Base-by-base conservation (phyloP, 2,329 filamentous ascomycete species). In the Neopestalotiopsis rosae region DNA sequence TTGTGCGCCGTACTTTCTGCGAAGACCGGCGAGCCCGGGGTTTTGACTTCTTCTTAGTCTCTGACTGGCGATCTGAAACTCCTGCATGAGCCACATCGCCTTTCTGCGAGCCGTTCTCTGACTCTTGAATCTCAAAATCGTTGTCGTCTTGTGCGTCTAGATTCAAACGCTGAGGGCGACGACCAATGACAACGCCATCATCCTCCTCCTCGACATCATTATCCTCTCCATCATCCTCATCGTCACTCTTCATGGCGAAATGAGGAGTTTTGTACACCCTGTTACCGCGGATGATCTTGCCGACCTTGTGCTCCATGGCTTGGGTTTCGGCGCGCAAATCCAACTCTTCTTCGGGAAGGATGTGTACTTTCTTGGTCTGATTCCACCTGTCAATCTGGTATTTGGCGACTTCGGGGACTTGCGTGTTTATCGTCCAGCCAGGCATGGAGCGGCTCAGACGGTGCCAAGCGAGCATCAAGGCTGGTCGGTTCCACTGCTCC, bases 401-500 rank as follows among this genome's bases (percentile, higher is more conserved):
- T 4, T 71, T 65, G 24, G 73, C 67, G 14, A 75, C 70, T 42
- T 77, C 75, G 2, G 75, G 71, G 4, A 76, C 68, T 17, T 72
- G 67, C 69, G 75, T 68, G 10, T 38, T 38, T 9, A 70, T 72
- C 24, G 68, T 69, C 71, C 72, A 75, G 49, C 75, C 72, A 0
- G 74, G 68, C 3, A 78, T 49, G 1, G 72, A 68, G 38, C 67
- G 65, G 56, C 71, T 73, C 10, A 79, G 68, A 6, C 77, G 76
- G 62, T 72, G 72, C 76, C 76, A 79, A n/a, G 72, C 74, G 3
- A 79, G 24, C 69, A 79, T 76, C 0, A 79, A 45, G 10, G 73
- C 71, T 9, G 76, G 71, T 4, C 76, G 72, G 0, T 71, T 67
- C 73, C 74, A 78, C 42, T 56, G 42, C 13, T 69, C 68, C 9